Evolutionary conservation across 1,139 yeast genomes (phyloP), one percentile per base, ranked within the genome.

Genomic region (Debaryomyces psychrophilus): DNA sequence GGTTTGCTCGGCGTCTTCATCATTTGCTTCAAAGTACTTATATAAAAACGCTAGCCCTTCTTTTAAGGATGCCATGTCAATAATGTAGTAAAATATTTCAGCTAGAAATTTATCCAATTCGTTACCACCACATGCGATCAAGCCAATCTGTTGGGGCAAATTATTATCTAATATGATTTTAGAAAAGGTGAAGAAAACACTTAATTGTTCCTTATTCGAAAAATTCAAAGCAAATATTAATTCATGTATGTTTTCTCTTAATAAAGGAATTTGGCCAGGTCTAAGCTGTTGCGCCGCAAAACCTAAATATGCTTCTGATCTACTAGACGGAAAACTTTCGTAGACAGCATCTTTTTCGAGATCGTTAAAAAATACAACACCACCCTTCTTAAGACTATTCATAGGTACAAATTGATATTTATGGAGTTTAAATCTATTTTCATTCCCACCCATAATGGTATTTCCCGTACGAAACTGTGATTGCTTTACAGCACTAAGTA

Each of bases 61-160:
- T 44, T 61, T 62, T 1, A 65, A 46, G 15, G 59, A 56, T 1
- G 76, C 59, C 1, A 59, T 62, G 9, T 65, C 67, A 22, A 65
- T 60, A 29, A 74, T 55, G 37, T 61, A 70, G 52, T 69, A 73
- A 48, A 73, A 69, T 37, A 51, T 57, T 39, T 65, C 59, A 0
- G 77, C 73, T 18, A 75, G 44, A 4, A 44, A 40, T 5, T 53
- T 53, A 45, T 72, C 77, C 29, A 51, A 50, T 27, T 61, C 65
- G 1, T 58, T 60, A 2, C 60, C 65, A 7, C 57, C 67, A 2
- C 87, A 52, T 0, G 98, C 96, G 22, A 93, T 67, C 2, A 93
- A 52, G 3, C 97, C 99, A 46, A 93, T 60, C 60, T 92, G 88
- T 54, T 90, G 86, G 0, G 97, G 90, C 14, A 87, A 73, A 0